Evolutionary conservation across 345 rosid species (phyloP).

Genomic region (Tarenaya hassleriana): DNA sequence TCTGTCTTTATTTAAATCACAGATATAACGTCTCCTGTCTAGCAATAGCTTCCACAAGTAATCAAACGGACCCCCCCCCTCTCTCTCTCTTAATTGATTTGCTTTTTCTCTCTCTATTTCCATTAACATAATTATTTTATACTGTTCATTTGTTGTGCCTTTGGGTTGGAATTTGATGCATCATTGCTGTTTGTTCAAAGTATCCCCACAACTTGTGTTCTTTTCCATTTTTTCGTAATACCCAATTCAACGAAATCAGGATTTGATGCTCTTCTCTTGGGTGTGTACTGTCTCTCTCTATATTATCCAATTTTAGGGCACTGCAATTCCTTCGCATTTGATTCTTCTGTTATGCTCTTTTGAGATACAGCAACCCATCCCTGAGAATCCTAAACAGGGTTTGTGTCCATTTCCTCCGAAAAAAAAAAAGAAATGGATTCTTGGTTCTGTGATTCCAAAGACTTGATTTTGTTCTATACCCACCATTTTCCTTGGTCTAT

Average conservation of each 20-base stretch:
- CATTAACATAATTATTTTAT: background rate
- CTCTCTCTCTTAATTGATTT: conserved; percentile 23
- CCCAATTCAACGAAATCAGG: conserved; percentile 32
- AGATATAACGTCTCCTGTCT: conserved; percentile 34
- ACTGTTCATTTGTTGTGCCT: no score
- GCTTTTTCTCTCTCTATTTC: conserved; percentile 14
- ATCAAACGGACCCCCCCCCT: conserved; percentile 18
- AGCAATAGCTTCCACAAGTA: conserved; percentile 40
- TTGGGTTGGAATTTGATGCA: conserved; percentile 46
- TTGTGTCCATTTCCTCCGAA: background rate
- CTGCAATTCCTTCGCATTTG: conserved; percentile 31
- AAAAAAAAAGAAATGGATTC: background rate
- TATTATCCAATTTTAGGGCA: conserved; percentile 24
- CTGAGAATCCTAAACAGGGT: conserved; percentile 29
- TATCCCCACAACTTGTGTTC: conserved; percentile 30
- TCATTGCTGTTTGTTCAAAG: conserved; percentile 31
- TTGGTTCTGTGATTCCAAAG: conserved; percentile 31
- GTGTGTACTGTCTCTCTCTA: conserved; percentile 33
- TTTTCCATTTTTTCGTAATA: background rate
- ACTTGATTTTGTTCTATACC: conserved; percentile 21
- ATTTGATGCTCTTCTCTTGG: conserved; percentile 39
- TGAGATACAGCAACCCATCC: conserved; percentile 27
- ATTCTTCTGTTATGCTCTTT: conserved; percentile 26
- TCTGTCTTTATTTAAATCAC: conserved; percentile 30
- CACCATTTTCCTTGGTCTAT: background rate